Base-by-base conservation (phyloP, 768 basidiomycete genomes). In the Strobilomyces echinocephalus region DNA sequence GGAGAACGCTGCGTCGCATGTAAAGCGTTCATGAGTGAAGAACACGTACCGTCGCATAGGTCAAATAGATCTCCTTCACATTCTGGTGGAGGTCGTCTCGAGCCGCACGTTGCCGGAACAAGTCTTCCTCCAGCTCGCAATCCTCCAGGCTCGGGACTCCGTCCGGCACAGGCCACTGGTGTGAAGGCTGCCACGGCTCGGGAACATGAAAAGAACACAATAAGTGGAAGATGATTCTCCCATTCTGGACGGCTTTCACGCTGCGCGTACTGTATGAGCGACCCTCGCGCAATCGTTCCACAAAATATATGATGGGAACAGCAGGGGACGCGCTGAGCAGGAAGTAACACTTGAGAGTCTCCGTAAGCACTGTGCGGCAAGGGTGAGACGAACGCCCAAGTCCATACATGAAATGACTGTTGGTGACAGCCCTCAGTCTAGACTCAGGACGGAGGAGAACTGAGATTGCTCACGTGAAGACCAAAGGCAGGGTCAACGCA, bases 121-220 rank as follows among this genome's bases (percentile, higher is more conserved):
- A 44, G 38, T 72, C 73, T 60, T 86, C 83, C 49, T 84, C 81
- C 20, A 80, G 71, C 49, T 79, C 77, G 61, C 87, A 88, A 18
- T 83, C 72, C 31, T 89, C 86, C 0, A 88, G 84, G 16, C 59
- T 63, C 5, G 77, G 74, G 8, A 74, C 56, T 8, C 56, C 80
- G 16, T 76, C 73, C 0, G 89, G 89, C 78, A 87, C 84, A 4
- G 79, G 69, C 79, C 81, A 85, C 54, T 88, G 85, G 60, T 84
- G 76, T 9, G 72, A 65, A 1, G 83, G 87, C 63, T 90, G 88
- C 79, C 81, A 82, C 10, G 82, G 81, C 63, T 93, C 91, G 4
- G 87, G 86, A 48, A 74, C 77, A 57, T 92, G 88, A 75, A 91
- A 93, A 5, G 90, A 92, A 67, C 88, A 91, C 55, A 88, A 64